Evolutionary conservation across 495 filamentous ascomycete species (phyloP).

Genomic region (Filosporella fistucella): DNA sequence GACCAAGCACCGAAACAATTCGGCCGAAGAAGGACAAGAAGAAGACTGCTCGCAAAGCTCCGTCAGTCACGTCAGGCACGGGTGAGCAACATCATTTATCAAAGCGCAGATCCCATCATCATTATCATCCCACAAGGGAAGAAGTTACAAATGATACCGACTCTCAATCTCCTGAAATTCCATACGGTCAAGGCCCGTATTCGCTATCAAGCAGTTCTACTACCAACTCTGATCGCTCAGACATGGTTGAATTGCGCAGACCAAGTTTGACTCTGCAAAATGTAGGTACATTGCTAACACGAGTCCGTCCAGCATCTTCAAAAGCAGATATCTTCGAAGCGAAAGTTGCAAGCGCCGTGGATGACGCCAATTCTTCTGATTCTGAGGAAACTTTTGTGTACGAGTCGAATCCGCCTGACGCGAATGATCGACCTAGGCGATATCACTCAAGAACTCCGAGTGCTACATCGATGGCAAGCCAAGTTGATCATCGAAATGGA

Average conservation of each 20-base stretch:
- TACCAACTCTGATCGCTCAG: slow-evolving; percentile 15
- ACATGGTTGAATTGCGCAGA: slow-evolving; percentile 12
- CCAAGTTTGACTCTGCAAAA: slow-evolving; percentile 14
- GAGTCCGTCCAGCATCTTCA: slow-evolving; percentile 64
- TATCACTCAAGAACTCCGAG: slow-evolving; percentile 96
- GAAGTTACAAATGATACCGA: slow-evolving; percentile 30
- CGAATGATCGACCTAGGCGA: slow-evolving; percentile 64
- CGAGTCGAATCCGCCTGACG: slow-evolving; percentile 93
- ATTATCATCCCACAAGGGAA: slow-evolving; percentile 22
- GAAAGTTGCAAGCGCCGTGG: slow-evolving; percentile 91
- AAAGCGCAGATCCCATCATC: slow-evolving; percentile 27
- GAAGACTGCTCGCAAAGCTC: slow-evolving; percentile 66
- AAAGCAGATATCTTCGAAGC: slow-evolving; percentile 98
- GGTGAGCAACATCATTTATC: slow-evolving; percentile 50
- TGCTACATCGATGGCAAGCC: slow-evolving; percentile 84
- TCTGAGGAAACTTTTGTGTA: slow-evolving; percentile 99
- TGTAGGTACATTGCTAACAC: slow-evolving; percentile 49
- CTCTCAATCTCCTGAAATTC: slow-evolving; percentile 25
- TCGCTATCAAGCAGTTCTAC: slow-evolving; percentile 8
- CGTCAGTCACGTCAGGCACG: slow-evolving; percentile 64
- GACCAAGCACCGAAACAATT: slow-evolving; percentile 89
- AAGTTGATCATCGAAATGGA: slow-evolving; percentile 63
- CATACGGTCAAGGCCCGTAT: slow-evolving; percentile 35
- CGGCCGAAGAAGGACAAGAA: slow-evolving; percentile 88
- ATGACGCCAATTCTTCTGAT: slow-evolving; percentile 87